These are phyloP conservation scores for Tubosaeta sp. DNA, from an alignment of 768 basidiomycete species.

Conservation along the genomic window DNA sequence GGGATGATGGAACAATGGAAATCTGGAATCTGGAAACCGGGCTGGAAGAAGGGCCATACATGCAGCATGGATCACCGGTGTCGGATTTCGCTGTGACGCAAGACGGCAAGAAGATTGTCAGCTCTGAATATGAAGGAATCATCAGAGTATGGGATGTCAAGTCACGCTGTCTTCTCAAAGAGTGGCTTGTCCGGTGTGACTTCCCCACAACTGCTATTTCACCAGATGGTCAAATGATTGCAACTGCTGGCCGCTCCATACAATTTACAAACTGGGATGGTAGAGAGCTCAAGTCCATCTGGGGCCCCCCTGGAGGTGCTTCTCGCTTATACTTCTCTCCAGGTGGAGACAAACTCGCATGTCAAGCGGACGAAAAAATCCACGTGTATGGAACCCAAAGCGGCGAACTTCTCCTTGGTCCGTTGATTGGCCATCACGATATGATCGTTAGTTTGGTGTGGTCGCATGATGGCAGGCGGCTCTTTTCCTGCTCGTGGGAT, in stretches of 20 bases:
- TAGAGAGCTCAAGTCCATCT: no score
- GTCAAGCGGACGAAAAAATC: background rate
- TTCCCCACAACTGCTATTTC: background rate
- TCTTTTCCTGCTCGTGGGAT: slow-evolving; percentile 3
- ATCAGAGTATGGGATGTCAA: background rate
- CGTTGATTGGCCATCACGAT: background rate
- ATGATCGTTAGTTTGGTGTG: background rate
- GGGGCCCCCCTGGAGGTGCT: no score
- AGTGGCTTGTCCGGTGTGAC: background rate
- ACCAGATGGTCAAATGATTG: background rate
- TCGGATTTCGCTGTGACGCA: background rate
- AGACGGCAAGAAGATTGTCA: background rate
- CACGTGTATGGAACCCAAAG: background rate
- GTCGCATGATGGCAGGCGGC: slow-evolving; percentile 2
- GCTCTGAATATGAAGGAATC: background rate
- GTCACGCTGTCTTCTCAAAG: background rate
- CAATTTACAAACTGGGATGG: no score
- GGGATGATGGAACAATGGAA: background rate
- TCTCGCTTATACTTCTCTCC: background rate
- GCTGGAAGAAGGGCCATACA: background rate
- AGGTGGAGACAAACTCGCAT: background rate
- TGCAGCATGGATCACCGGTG: background rate
- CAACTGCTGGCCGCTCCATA: background rate
- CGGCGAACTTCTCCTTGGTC: background rate
- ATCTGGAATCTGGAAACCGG: background rate